Evolutionary conservation across 2,329 filamentous ascomycete species (phyloP), one percentile per base, ranked within the genome.

Genomic region (Diaporthe helianthi): DNA sequence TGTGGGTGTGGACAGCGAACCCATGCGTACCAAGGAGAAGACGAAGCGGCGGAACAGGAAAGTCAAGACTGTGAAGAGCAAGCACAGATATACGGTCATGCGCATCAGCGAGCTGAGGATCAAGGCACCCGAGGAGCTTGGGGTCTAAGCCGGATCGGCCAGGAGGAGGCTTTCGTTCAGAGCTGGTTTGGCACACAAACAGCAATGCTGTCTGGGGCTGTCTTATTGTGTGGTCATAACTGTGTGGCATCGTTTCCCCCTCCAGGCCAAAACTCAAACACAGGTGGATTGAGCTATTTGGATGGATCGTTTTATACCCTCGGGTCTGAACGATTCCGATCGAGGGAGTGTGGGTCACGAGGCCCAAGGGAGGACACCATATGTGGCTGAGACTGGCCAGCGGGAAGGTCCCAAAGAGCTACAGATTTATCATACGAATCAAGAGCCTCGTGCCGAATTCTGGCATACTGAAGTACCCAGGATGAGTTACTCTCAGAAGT

Each of bases 1-100:
- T 31, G 86, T 96, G 72, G 95, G 94, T 7, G 88, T 92, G 8
- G 96, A 98, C 82, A 87, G 89, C 69, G 92, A 94, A 83, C 92
- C 93, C 41, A 79, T 95, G 82, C 84, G 92, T 69, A 83, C 90
- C 74, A 93, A 93, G 83, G 85, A 92, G 81, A 95, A 95, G 87
- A 95, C 87, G 75, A 94, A 94, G 87, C 83, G 89, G 84, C 92
- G 89, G 76, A 91, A 91, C 79, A 84, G 93, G 77, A 86, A 91
- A 77, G 86, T 88, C 61, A 93, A 90, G 84, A 89, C 87, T 70
- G 91, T 96, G 12, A 91, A 86, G 83, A 98, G 93, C 84, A 98
- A 99, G 87, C 93, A 97, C 78, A 86, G 88, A 76, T 97, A 92
- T 80, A 99, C 96, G 3, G 88, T 97, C 26, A 78, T 99, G 80